Evolutionary conservation across 805 yeast genomes (phyloP), one percentile per base, ranked within the genome.

Genomic region (Metschnikowia henanensis): DNA sequence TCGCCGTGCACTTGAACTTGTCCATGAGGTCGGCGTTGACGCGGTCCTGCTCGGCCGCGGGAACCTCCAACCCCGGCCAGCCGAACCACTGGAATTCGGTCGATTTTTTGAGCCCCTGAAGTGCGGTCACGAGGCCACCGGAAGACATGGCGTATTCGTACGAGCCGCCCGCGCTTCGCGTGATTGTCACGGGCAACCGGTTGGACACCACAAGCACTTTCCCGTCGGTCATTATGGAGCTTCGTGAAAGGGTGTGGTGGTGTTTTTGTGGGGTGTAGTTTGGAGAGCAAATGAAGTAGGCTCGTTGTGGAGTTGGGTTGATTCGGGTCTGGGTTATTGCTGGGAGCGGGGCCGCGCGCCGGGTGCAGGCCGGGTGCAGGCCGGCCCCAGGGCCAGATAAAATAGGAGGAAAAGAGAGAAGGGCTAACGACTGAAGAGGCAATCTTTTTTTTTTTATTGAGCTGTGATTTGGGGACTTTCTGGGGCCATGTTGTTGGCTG

Each of bases 11-110:
- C 49, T 84, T 84, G 73, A 90, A 94, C 60, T 88, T 82, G 26
- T 77, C 79, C 61, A 75, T 73, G 45, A 94, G 70, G 51, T 91
- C 96, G 17, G 67, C 60, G 46, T 81, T 80, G 43, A 94, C 95
- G 44, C 70, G 69, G 0, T 67, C 79, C 59, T 84, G 83, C 51
- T 90, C 96, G 34, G 74, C 75, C 20, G 76, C 87, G 1, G 95
- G 95, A 4, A 94, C 77, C 55, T 90, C 96, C 59, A 90, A 66
- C 6, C 76, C 76, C 2, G 98, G 96, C 99, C 99, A 94, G 13
- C 99, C 99, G 58, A 87, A 82, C 99, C 99, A 94, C 61, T 90
- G 94, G 66, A 90, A 90, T 37, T 85, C 83, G 9, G 88, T 81
- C 3, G 83, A 68, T 58, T 87, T 86, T 63, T 88, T 88, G 42